phyloP scores from a whole-genome alignment of 2,329 filamentous ascomycete genomes.

The Tolypocladium tundrense region DNA sequence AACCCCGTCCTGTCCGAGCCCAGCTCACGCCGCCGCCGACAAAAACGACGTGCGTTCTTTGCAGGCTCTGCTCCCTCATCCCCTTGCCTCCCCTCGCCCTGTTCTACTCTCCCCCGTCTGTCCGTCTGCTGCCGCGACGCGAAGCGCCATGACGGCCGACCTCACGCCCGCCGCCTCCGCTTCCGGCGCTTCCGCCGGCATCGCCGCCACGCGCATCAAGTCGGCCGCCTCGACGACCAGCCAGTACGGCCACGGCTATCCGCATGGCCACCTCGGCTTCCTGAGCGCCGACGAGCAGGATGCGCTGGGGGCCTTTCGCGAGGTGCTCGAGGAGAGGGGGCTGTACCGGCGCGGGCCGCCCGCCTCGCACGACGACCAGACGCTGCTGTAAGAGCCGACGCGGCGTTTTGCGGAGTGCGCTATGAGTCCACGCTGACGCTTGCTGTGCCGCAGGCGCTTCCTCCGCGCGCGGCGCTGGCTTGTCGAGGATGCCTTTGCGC shows the following conservation, averaged over 20 bases:
- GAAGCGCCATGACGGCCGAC: constrained; percentile 14
- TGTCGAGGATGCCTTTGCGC: constrained; percentile 63
- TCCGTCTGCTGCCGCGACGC: neutral
- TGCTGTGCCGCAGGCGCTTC: constrained; percentile 53
- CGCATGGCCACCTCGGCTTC: constrained; percentile 71
- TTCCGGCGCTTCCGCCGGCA: constrained; percentile 10
- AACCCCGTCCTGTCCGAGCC: neutral
- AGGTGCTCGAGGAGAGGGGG: constrained; percentile 51
- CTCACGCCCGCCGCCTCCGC: constrained; percentile 5
- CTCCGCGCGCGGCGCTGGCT: constrained; percentile 77
- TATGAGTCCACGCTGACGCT: neutral
- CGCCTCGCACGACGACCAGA: constrained; percentile 62
- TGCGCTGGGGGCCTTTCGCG: constrained; percentile 64
- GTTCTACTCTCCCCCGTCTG: no score
- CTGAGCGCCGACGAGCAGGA: constrained; percentile 58
- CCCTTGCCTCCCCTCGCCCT: neutral
- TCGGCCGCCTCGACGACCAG: constrained; percentile 17
- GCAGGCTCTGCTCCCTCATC: neutral
- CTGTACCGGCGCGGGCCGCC: constrained; percentile 48
- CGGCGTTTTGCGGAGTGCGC: no score
- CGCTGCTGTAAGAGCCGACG: constrained; percentile 44
- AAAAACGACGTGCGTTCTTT: neutral
- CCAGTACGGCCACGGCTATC: constrained; percentile 42
- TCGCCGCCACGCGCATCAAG: constrained; percentile 17
- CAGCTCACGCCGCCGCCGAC: neutral